Conservation (phyloP, 1,284 basidiomycete species). For the Ganoderma lucidum region DNA sequence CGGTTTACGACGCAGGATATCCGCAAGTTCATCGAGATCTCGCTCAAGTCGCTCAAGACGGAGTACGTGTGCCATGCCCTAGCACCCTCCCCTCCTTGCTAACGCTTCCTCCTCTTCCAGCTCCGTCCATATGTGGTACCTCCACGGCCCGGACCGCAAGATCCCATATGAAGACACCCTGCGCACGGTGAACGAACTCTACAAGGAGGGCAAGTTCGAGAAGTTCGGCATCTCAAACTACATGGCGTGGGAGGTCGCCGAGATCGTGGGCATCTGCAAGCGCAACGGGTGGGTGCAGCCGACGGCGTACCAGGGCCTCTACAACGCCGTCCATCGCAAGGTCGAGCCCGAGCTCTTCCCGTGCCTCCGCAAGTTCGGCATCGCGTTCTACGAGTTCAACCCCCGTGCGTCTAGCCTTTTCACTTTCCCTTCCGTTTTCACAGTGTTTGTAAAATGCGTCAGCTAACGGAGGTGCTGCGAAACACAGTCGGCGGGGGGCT, state of each 20-base stretch:
- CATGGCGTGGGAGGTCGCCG: slow-evolving; percentile 52
- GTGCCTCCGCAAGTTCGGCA: slow-evolving; percentile 66
- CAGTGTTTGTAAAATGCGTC: not conserved
- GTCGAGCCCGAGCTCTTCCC: slow-evolving; percentile 71
- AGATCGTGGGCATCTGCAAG: slow-evolving; percentile 63
- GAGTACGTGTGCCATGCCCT: not conserved
- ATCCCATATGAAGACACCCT: slow-evolving; percentile 56
- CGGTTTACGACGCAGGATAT: not conserved
- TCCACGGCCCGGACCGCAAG: slow-evolving; percentile 62
- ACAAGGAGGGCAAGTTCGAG: slow-evolving; percentile 43
- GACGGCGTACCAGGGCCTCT: slow-evolving; percentile 72
- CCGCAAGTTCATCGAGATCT: not conserved
- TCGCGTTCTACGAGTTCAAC: slow-evolving; percentile 67
- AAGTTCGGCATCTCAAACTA: slow-evolving; percentile 62
- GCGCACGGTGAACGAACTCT: slow-evolving; percentile 54
- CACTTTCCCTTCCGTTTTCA: not conserved
- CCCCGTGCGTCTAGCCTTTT: slow-evolving; percentile 42
- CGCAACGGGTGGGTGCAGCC: slow-evolving; percentile 62
- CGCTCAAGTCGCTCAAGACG: not conserved
- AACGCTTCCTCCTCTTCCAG: not conserved
- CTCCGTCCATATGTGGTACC: slow-evolving; percentile 55
- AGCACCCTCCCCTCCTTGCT: not conserved
- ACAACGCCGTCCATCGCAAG: slow-evolving; percentile 58
- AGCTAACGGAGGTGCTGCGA: slow-evolving; percentile 32
- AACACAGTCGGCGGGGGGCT: slow-evolving; percentile 45